Conservation (phyloP, 1,284 basidiomycete species). For the Phellinidium pouzarii region DNA sequence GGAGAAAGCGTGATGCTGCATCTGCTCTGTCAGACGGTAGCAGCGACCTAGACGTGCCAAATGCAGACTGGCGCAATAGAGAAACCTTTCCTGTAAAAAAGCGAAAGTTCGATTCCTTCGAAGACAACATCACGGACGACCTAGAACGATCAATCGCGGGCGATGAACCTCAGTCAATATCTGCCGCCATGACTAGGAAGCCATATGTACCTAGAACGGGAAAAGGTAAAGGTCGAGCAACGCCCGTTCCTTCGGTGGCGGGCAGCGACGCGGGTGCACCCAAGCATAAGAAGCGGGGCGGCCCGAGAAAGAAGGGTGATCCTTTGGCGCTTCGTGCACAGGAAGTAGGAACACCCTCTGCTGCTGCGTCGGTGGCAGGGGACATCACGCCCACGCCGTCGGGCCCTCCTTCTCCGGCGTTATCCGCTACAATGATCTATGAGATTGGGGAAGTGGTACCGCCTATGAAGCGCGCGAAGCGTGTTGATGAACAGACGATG, state of each 20-base stretch:
- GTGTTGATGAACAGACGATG: constrained; percentile 64
- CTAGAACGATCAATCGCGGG: constrained; percentile 33
- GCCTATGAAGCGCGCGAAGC: constrained; percentile 65
- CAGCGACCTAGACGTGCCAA: constrained; percentile 42
- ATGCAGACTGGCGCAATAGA: constrained; percentile 25
- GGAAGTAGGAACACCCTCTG: constrained; percentile 47
- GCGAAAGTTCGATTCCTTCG: constrained; percentile 34
- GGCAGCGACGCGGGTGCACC: constrained; percentile 21
- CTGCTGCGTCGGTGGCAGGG: constrained; percentile 48
- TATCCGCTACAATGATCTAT: constrained; percentile 54
- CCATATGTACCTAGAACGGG: constrained; percentile 28
- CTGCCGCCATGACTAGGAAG: constrained; percentile 19
- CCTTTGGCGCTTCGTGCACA: constrained; percentile 34
- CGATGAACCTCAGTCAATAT: constrained; percentile 25
- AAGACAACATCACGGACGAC: constrained; percentile 34
- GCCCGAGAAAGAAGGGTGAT: constrained; percentile 39
- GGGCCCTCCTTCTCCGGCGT: constrained; percentile 55
- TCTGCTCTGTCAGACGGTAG: constrained; percentile 45
- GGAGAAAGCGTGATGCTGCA: constrained; percentile 41
- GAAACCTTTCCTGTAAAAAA: constrained; percentile 41
- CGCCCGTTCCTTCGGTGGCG: constrained; percentile 9
- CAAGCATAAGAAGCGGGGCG: constrained; percentile 35
- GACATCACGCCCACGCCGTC: constrained; percentile 51
- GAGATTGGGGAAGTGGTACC: constrained; percentile 64
- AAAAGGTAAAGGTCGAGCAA: constrained; percentile 35